Evolutionary conservation across 257 asterid genomes (phyloP).

Genomic region (Solanum paucissectum): DNA sequence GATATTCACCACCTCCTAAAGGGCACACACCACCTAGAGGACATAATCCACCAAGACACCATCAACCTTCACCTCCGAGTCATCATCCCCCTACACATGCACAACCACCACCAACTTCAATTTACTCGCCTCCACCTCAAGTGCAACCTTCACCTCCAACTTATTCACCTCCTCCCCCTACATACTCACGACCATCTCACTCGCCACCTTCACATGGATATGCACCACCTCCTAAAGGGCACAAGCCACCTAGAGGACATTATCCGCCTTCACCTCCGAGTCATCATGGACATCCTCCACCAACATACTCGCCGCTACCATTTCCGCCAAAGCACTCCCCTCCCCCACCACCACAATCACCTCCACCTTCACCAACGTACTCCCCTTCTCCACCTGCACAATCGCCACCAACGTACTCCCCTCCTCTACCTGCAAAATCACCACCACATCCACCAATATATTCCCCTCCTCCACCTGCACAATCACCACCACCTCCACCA

Average conservation of each 20-base stretch:
- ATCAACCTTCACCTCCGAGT: neutral
- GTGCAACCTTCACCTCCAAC: neutral
- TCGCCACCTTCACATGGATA: neutral
- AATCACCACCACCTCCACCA: neutral
- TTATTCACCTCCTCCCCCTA: neutral
- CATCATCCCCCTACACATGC: neutral
- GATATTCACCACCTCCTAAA: neutral
- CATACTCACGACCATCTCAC: neutral
- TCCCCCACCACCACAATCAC: neutral
- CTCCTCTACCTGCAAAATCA: neutral
- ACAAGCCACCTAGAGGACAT: neutral
- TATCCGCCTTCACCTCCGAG: neutral
- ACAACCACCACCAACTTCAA: neutral
- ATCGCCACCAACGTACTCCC: neutral
- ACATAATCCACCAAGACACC: neutral
- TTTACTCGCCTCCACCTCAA: neutral
- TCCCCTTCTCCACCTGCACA: neutral
- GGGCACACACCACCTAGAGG: neutral
- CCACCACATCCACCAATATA: neutral
- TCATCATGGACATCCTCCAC: neutral
- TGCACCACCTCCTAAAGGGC: neutral
- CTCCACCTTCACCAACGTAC: neutral
- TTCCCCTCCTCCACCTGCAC: neutral
- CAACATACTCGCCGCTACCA: too few relatives aligned
- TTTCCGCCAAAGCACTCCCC: neutral